Evolutionary conservation across 164 flowering plant genomes (phyloP).

Genomic region (Kalanchoe fedtschenkoi): DNA sequence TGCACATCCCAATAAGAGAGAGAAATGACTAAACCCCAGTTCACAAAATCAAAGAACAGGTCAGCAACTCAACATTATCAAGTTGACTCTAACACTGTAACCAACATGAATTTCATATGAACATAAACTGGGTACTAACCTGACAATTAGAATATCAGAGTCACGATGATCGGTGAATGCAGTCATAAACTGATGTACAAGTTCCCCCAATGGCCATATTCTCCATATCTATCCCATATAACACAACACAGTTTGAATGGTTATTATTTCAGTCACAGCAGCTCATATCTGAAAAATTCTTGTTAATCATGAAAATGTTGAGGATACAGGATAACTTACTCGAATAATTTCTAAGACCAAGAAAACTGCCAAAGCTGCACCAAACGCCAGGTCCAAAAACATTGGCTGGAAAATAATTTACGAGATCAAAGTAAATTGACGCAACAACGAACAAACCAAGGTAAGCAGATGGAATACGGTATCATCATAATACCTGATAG

Average conservation of each 20-base stretch:
- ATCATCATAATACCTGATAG: slow-evolving; percentile 47
- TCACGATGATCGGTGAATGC: slow-evolving; percentile 99
- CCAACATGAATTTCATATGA: background rate
- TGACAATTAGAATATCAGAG: slow-evolving; percentile 82
- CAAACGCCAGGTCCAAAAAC: slow-evolving; percentile 88
- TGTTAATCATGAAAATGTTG: background rate
- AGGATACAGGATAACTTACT: slow-evolving; percentile 34
- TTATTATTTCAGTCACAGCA: background rate
- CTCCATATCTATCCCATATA: slow-evolving; percentile 90
- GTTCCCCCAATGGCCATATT: slow-evolving; percentile 82
- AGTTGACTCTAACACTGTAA: background rate
- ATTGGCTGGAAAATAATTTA: slow-evolving; percentile 44
- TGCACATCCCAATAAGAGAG: slow-evolving; percentile 94
- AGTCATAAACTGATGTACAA: slow-evolving; percentile 81
- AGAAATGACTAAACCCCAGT: slow-evolving; percentile 64
- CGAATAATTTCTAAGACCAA: slow-evolving; percentile 78
- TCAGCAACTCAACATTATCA: background rate
- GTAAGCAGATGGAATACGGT: background rate
- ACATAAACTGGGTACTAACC: slow-evolving; percentile 26
- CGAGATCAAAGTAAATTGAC: slow-evolving; percentile 7
- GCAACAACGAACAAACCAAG: background rate
- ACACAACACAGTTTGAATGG: slow-evolving; percentile 9
- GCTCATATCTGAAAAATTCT: background rate
- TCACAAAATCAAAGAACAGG: slow-evolving; percentile 8
- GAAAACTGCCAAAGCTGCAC: slow-evolving; percentile 89